Base-by-base conservation (phyloP, 208 protist genomes). In the Balamuthia mandrillaris region DNA sequence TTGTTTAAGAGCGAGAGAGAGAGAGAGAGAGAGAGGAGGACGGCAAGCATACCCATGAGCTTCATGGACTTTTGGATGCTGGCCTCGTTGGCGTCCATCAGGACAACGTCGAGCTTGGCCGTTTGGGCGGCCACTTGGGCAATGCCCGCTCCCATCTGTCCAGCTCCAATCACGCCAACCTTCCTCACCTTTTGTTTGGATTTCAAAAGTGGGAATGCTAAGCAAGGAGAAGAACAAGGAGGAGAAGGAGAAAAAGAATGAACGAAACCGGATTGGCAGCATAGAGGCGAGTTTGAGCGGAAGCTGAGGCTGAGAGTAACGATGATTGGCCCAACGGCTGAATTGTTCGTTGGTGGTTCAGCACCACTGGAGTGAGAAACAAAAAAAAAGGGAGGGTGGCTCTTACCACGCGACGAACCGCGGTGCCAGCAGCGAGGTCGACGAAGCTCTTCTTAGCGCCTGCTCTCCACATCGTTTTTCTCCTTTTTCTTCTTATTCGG, bases 121-220 rank as follows among this genome's bases (percentile, higher is more conserved):
- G 85, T 60, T 74, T 90, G 81, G 21, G 85, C 33, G 3, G 81
- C 79, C 49, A 91, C 88, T 79, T 90, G 89, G 0, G 88, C 91
- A 61, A 94, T 94, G 82, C 92, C 92, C 16, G 44, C 49, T 51
- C 92, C 92, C 92, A 94, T 94, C 65, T 94, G 91, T 29, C 91
- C 91, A 27, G 84, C 86, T 37, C 91, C 91, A 14, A 81, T 41
- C 31, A 81, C 74, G 41, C 74, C 74, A 18, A 81, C n/a, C 37
- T 31, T 81, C 74, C 61, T 81, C n/a, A 81, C 54, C n/a, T n/a
- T n/a, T n/a, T n/a, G n/a, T n/a, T n/a, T n/a, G n/a, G n/a, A n/a
- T n/a, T n/a, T n/a, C n/a, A n/a, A n/a, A n/a, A n/a, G n/a, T n/a
- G n/a, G n/a, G n/a, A n/a, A n/a, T n/a, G n/a, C n/a, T n/a, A n/a